Evolutionary conservation across 179 eudicot species (phyloP), one percentile per base, ranked within the genome.

Genomic region (Drosera spatulata): DNA sequence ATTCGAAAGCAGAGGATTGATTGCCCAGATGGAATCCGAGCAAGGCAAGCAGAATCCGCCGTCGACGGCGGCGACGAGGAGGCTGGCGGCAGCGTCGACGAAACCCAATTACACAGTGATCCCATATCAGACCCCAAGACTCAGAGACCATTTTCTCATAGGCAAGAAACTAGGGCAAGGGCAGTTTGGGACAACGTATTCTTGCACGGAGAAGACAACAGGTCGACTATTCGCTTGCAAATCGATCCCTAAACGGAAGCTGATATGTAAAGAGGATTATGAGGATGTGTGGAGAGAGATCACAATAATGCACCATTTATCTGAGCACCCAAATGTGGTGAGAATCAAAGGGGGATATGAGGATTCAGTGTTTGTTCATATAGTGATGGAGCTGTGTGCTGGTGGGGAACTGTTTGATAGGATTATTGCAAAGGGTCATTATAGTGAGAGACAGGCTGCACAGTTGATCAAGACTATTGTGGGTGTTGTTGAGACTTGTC

Each of bases 251-350:
- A 88, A 88, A 51, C 68, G 96, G 50, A 88, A 85, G 60, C 77
- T 88, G 3, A 33, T 88, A 0, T 83, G 96, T 65, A 79, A 66
- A 58, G 96, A 88, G 46, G 96, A 88, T 62, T 85, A 77, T 52
- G 94, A 88, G 2, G 96, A 88, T 61, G 96, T 88, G 2, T 88
- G 90, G 90, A 75, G 96, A 47, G 96, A 88, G 74, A 85, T 88
- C 64, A 94, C 85, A 66, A 88, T 88, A 63, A 88, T 88, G 96
- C 94, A 88, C 55, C 96, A 88, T 71, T 69, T 88, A 11, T 85
- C 91, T 0, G 96, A 88, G 58, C 84, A 85, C 48, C 73, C 69
- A 2, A 67, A 79, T 60, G 96, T 88, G n/a, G 96, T 88, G 3
- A 74, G 94, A 52, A 88, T 88, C 39, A 83, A 85, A 61, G 94